Conservation (phyloP, 2,329 filamentous ascomycete genomes). For the Eurotiales sp. region DNA sequence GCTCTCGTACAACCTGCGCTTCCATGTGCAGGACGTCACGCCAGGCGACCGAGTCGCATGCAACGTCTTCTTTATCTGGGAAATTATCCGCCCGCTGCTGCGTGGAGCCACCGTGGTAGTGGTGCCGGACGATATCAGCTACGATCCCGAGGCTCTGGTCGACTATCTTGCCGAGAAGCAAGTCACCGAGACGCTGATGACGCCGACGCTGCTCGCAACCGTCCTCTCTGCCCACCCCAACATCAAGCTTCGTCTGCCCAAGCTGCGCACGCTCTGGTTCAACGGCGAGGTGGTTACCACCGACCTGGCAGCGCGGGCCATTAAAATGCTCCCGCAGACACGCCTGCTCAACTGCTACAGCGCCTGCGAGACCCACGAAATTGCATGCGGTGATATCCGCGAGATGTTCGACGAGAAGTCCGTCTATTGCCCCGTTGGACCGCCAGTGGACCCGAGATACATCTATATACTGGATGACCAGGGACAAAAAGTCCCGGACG, state of each 20-base stretch:
- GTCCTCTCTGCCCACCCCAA: constrained; percentile 67
- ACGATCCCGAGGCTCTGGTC: constrained; percentile 71
- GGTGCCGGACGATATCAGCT: constrained; percentile 72
- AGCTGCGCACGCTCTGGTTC: constrained; percentile 69
- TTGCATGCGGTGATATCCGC: constrained; percentile 70
- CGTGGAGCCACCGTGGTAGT: constrained; percentile 72
- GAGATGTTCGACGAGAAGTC: constrained; percentile 63
- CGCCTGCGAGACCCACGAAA: constrained; percentile 77
- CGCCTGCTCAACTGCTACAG: constrained; percentile 77
- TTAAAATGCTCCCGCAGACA: constrained; percentile 64
- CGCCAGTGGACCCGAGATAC: constrained; percentile 62
- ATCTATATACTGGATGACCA: constrained; percentile 70
- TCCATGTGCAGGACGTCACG: constrained; percentile 63
- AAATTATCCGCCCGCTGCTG: constrained; percentile 72
- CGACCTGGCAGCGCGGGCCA: constrained; percentile 66
- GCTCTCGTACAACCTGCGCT: constrained; percentile 69
- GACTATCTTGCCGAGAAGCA: constrained; percentile 62
- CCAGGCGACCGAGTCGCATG: constrained; percentile 77
- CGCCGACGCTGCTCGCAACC: constrained; percentile 71
- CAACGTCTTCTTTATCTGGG: constrained; percentile 86
- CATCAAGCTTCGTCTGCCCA: constrained; percentile 60
- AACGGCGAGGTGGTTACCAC: constrained; percentile 81
- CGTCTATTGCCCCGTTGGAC: constrained; percentile 70
- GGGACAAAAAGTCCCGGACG: constrained; percentile 60
- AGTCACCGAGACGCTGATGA: constrained; percentile 80